Evolutionary conservation across 495 filamentous ascomycete genomes (phyloP).

Genomic region (Pseudotulostoma volvatum): DNA sequence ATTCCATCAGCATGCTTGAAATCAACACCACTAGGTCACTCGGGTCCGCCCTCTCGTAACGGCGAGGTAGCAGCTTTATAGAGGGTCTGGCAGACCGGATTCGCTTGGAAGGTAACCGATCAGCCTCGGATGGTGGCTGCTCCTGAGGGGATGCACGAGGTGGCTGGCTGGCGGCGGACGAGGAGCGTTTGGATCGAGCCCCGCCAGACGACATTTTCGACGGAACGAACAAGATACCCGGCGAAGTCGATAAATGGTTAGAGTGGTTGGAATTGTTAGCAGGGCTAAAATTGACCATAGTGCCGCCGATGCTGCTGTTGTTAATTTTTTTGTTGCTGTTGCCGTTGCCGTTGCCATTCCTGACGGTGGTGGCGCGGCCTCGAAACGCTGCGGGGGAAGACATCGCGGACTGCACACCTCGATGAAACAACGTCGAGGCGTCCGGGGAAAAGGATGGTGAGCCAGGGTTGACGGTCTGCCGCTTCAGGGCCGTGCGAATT

Average conservation of each 20-base stretch:
- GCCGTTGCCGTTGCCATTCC: not conserved
- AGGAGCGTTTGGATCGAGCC: not conserved
- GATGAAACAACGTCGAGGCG: too few species aligned
- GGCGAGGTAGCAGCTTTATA: conserved; percentile 53
- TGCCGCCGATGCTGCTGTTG: not conserved
- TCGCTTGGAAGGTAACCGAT: conserved; percentile 36
- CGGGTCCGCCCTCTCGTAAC: conserved; percentile 64
- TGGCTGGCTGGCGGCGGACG: conserved; percentile 21
- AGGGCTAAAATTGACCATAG: conserved; percentile 3
- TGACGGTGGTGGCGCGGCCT: too few species aligned
- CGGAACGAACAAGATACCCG: too few species aligned
- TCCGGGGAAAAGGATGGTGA: too few species aligned
- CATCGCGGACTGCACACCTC: too few species aligned
- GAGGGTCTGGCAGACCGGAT: conserved; percentile 35
- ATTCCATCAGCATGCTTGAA: conserved; percentile 84
- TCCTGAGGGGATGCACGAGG: conserved; percentile 18
- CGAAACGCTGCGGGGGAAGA: too few species aligned
- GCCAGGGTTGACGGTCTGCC: conserved; percentile 22
- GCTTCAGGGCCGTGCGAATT: conserved; percentile 29
- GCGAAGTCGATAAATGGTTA: too few species aligned
- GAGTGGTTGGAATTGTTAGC: too few species aligned
- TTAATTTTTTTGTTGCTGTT: not conserved
- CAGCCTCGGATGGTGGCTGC: conserved; percentile 32
- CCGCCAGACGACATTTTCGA: not conserved
- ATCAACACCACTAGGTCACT: conserved; percentile 81